phyloP scores from a whole-genome alignment of 495 filamentous ascomycete genomes.

The Friedmanniomyces endolithicus region DNA sequence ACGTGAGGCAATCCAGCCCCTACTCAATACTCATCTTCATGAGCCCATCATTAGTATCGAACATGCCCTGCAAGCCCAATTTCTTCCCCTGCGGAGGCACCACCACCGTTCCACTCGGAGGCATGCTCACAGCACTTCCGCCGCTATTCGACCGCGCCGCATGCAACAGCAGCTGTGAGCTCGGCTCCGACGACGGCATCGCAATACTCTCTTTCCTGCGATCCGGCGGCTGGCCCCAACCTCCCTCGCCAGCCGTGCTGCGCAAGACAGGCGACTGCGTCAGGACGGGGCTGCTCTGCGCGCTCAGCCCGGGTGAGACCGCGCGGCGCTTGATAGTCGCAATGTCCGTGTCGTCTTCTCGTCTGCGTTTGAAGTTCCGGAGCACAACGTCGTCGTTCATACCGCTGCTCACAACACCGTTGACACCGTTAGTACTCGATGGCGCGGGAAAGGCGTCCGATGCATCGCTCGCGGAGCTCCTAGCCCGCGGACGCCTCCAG shows the following conservation, averaged over 20 bases:
- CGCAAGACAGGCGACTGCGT: conserved; percentile 60
- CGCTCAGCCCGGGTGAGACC: conserved; percentile 84
- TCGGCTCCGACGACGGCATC: conserved; percentile 19
- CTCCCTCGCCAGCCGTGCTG: conserved; percentile 31
- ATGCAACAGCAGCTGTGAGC: not conserved
- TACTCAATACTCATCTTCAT: conserved; percentile 96
- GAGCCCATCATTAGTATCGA: conserved; percentile 83
- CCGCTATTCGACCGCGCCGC: conserved; percentile 41
- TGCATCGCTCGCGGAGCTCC: conserved; percentile 15
- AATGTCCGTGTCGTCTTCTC: conserved; percentile 86
- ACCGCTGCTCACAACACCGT: conserved; percentile 31
- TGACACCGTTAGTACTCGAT: conserved; percentile 14
- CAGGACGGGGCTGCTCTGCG: conserved; percentile 78
- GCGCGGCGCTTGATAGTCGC: conserved; percentile 84
- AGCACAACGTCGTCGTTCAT: conserved; percentile 43
- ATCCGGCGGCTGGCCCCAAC: conserved; percentile 50
- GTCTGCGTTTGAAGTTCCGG: conserved; percentile 58
- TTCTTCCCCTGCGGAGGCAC: conserved; percentile 40
- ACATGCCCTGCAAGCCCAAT: conserved; percentile 89
- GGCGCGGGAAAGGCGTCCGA: conserved; percentile 21
- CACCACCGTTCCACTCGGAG: conserved; percentile 17
- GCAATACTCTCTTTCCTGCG: conserved; percentile 47
- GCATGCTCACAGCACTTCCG: conserved; percentile 24
- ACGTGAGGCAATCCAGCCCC: not conserved
- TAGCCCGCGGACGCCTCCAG: conserved; percentile 24